Evolutionary conservation across 2,329 filamentous ascomycete genomes (phyloP), one percentile per base, ranked within the genome.

Genomic region (Camillea tinctor): DNA sequence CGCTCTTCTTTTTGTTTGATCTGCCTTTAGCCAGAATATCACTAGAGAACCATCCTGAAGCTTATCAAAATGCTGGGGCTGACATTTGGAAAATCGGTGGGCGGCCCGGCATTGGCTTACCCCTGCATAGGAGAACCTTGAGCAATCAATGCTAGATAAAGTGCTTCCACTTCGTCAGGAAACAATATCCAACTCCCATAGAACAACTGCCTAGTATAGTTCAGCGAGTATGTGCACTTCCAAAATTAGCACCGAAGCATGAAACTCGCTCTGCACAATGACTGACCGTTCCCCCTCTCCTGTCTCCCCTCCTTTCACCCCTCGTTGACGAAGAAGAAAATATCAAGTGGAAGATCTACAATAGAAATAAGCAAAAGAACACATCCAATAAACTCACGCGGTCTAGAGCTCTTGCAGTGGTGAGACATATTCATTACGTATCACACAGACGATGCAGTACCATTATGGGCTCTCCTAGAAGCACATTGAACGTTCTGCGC

Each of bases 11-110:
- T 60, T 64, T 59, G 72, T 75, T 73, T 76, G 73, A 76, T 76
- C 73, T 68, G 63, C 74, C 64, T 76, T 76, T 76, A 76, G 74
- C 74, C 75, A 76, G 71, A 75, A 74, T 74, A 54, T 62, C 58
- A 60, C 56, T 56, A 63, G 58, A 69, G 60, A 54, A 58, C 48
- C 58, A 62, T 60, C 64, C 60, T 63, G 64, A 53, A 63, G 30
- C 56, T 68, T 61, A 57, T 66, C 21, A 50, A 68, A 62, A 62
- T 65, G 56, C 55, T 61, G 65, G 65, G 61, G 65, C 54, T 62
- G 62, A 53, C 60, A 68, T 72, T 69, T 72, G 73, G 71, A 74
- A 73, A 72, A 71, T 75, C 70, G 73, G 71, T 71, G 68, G 67
- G 66, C 74, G 74, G 74, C 67, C 73, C 75, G 74, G 69, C 69